Evolutionary conservation across 495 filamentous ascomycete genomes (phyloP), one percentile per base, ranked within the genome.

Genomic region (Entonaema liquescens): DNA sequence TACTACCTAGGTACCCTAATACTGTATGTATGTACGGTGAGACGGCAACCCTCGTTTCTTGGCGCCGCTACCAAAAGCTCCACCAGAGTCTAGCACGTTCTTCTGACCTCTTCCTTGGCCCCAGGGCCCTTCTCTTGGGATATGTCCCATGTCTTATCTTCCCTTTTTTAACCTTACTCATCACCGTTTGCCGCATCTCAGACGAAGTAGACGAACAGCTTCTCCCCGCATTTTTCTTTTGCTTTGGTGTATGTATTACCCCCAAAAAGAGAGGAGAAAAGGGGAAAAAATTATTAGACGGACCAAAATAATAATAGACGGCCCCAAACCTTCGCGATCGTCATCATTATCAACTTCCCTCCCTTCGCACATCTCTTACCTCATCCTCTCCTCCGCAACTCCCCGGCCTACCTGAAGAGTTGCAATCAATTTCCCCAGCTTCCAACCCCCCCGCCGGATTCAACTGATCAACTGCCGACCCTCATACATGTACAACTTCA

Each of bases 201-300:
- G 58, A 63, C 33, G 59, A 62, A 67, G 50, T 25, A 72, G 54
- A 72, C 62, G 56, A 47, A 73, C 69, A 72, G 49, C 68, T 76
- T 56, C 74, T 76, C 74, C 72, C 74, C 74, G 72, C 74, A 76
- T 72, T 74, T 72, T 35, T 35, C 58, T 57, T 61, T 58, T 64
- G 4, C 1, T 52, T 19, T 59, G 17, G 42, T 47, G 42, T 57
- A 36, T 60, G 55, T 57, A 54, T 67, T 67, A 60, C 36, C 69
- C 69, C 63, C 63, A 67, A 67, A 67, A 67, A 72, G 47, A 67
- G 69, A 72, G 63, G 63, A 72, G 69, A 35, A 56, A 29, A 56
- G 29, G 53, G 53, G 29, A 17, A 35, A 56, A 50, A 23, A 15
- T 53, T 29, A 26, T 53, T 53, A 53, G 25, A 15, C 23, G 23